phyloP scores from a whole-genome alignment of 441 rosid species.

The Euphorbia celastroides region DNA sequence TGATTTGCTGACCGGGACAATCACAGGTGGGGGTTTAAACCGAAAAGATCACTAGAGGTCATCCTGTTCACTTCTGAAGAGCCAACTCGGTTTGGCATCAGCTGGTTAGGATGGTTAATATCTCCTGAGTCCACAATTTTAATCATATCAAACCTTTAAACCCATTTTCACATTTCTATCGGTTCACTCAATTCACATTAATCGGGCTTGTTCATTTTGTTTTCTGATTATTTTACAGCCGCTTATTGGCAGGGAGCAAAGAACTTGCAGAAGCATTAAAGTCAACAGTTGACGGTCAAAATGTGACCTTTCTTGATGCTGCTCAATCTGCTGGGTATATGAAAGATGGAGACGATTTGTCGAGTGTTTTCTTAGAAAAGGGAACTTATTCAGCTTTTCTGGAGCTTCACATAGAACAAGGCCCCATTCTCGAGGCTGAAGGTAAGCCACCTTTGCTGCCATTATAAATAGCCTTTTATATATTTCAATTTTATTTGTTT shows the following conservation, averaged over 20 bases:
- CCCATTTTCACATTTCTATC: too few relatives aligned
- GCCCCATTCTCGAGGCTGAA: slow-evolving; percentile 81
- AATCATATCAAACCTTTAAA: neutral
- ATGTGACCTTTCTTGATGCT: slow-evolving; percentile 66
- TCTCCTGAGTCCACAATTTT: slow-evolving; percentile 3
- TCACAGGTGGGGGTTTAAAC: slow-evolving; percentile 72
- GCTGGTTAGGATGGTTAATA: slow-evolving; percentile 90
- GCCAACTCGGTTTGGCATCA: slow-evolving; percentile 88
- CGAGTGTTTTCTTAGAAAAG: slow-evolving; percentile 54
- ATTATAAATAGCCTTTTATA: neutral
- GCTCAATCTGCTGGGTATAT: slow-evolving; percentile 83
- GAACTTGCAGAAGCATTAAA: slow-evolving; percentile 54
- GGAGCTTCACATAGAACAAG: slow-evolving; percentile 95
- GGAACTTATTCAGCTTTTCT: slow-evolving; percentile 74
- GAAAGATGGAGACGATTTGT: slow-evolving; percentile 45
- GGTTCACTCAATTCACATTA: neutral
- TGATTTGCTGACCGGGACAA: slow-evolving; percentile 14
- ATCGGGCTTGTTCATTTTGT: slow-evolving; percentile 10
- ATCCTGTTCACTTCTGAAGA: slow-evolving; percentile 89
- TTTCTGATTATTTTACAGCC: slow-evolving; percentile 44
- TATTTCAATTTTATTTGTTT: neutral
- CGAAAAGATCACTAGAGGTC: slow-evolving; percentile 77
- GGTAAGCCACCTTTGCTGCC: slow-evolving; percentile 31
- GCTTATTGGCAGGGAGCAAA: slow-evolving; percentile 66
- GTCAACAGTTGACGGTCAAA: slow-evolving; percentile 63